Conservation (phyloP, 2,329 filamentous ascomycete genomes). For the Meredithiella fracta region DNA sequence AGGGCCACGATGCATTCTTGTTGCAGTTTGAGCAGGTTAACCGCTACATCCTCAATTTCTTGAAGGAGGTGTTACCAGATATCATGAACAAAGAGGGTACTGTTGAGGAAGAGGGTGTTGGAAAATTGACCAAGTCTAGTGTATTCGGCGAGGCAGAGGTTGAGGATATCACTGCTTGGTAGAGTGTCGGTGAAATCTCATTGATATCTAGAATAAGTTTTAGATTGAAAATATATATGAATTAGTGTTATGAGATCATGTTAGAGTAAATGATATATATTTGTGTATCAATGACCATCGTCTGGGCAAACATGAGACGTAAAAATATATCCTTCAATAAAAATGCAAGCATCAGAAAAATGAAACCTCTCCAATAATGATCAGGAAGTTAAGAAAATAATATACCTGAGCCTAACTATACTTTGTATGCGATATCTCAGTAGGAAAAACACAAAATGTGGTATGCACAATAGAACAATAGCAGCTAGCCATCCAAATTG, state of each 20-base stretch:
- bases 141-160: conserved; percentile 93
- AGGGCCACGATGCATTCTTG: conserved; percentile 92
- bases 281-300: not conserved
- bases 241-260: not conserved
- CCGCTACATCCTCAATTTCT: conserved; percentile 64
- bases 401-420: not conserved
- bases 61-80: conserved; percentile 67
- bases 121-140: conserved; percentile 63
- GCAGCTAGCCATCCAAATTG: too few species aligned
- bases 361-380: not conserved
- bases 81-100: conserved; percentile 57
- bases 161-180: conserved; percentile 93
- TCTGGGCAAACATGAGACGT: not conserved
- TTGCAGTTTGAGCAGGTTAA: conserved; percentile 97
- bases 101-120: conserved; percentile 34
- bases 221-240: not conserved
- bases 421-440: not conserved
- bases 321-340: not conserved
- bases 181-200: not conserved
- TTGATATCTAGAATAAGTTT: too few species aligned
- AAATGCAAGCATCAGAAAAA: not conserved
- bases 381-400: not conserved
- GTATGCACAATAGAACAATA: too few species aligned
- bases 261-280: not conserved
- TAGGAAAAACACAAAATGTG: too few species aligned